Percentiles rank a stretch among this genome's conserved stretches.
phyloP scores from a whole-genome alignment of 768 basidiomycete genomes.

The Boletus sp. region DNA sequence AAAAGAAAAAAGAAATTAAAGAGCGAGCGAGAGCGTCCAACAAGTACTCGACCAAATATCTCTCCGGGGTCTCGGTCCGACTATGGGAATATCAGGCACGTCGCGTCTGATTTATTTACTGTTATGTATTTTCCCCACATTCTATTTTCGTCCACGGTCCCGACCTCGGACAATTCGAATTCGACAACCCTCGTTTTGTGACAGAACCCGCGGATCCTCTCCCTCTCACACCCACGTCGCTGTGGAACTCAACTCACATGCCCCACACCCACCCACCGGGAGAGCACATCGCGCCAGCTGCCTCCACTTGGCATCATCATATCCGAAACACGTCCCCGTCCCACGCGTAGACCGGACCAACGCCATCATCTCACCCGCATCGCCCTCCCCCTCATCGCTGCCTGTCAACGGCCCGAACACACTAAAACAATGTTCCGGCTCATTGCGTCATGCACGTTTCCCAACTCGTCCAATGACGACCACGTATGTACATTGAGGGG shows the following conservation, averaged over 20 bases:
- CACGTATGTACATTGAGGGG: neutral
- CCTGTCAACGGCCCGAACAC: neutral
- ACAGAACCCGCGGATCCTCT: neutral
- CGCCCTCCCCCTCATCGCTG: neutral
- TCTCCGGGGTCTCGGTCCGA: conserved; percentile 35
- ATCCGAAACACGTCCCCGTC: neutral
- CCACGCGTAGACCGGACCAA: neutral
- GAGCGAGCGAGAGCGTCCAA: neutral
- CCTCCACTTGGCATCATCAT: too few species aligned
- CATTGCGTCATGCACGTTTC: too few species aligned
- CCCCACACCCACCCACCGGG: too few species aligned
- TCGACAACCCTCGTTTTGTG: conserved; percentile 1
- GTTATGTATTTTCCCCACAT: conserved; percentile 24
- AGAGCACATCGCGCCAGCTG: too few species aligned
- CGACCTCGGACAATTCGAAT: conserved; percentile 14
- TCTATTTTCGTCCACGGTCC: conserved; percentile 16
- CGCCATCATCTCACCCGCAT: neutral
- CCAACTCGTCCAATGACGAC: neutral
- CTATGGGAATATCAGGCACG: conserved; percentile 31
- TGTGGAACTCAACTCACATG: too few species aligned
- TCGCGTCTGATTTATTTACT: conserved; percentile 2
- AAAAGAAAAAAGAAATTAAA: neutral
- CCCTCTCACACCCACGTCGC: neutral
- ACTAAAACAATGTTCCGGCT: neutral
- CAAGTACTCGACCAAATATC: conserved; percentile 12